Evolutionary conservation across 768 basidiomycete species (phyloP).

Genomic region (Panaeolus cyanescens): DNA sequence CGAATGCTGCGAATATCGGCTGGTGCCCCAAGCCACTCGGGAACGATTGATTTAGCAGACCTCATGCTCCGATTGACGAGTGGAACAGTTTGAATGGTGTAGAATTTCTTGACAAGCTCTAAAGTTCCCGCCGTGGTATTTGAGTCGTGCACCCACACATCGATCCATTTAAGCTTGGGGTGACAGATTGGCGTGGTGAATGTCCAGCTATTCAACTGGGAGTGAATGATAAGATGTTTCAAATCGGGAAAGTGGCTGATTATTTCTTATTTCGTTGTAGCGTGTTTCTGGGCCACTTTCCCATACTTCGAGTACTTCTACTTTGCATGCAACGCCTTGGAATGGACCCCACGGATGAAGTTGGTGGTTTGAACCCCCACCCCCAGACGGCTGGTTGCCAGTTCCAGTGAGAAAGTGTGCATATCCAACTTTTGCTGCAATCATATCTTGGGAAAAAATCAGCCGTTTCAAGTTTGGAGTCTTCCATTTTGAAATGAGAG

Average conservation of each 20-base stretch:
- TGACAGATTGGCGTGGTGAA: neutral
- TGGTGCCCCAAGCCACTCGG: neutral
- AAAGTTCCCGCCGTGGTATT: neutral
- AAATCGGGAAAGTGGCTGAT: neutral
- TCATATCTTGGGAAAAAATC: neutral
- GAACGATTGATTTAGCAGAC: neutral
- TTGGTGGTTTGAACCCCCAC: too few relatives aligned
- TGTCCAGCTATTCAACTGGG: neutral
- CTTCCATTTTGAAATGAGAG: neutral
- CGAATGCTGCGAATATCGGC: neutral
- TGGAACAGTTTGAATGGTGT: neutral
- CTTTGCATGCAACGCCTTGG: too few relatives aligned
- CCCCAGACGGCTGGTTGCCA: neutral
- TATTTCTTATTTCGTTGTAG: too few relatives aligned
- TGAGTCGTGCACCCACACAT: neutral
- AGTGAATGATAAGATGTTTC: neutral
- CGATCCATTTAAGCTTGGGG: neutral
- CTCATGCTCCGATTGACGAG: neutral
- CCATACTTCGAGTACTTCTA: too few relatives aligned
- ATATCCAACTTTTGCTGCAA: neutral
- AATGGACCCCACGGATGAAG: too few relatives aligned
- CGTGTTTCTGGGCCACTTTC: too few relatives aligned
- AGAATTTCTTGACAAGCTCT: neutral
- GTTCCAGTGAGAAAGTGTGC: neutral
- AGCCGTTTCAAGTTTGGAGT: neutral